Percentiles rank a stretch among this genome's conserved stretches.
Conservation (phyloP, 345 rosid species). For the Lagerstroemia speciosa region DNA sequence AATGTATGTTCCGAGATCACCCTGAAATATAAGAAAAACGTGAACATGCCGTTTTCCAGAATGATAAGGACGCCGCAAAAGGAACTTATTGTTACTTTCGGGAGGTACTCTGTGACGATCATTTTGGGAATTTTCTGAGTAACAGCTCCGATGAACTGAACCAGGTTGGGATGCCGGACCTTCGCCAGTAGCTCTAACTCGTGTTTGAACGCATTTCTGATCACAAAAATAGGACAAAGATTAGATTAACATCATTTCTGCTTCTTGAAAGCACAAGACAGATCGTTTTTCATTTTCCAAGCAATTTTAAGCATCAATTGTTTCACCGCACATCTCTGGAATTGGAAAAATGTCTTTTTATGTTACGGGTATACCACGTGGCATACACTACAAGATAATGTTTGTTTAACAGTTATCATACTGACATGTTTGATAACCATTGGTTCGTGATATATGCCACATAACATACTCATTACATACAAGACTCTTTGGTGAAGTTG, state of each 20-base stretch:
- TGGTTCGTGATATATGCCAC: too few species aligned
- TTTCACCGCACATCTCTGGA: background rate
- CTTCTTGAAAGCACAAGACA: too few species aligned
- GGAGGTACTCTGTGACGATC: conserved; percentile 78
- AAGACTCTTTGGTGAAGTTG: too few species aligned
- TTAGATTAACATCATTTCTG: too few species aligned
- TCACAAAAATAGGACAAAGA: conserved; percentile 8
- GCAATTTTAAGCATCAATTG: background rate
- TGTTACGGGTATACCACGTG: too few species aligned
- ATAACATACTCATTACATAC: too few species aligned
- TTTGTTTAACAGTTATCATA: too few species aligned
- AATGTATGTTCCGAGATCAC: conserved; percentile 71
- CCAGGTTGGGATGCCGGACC: conserved; percentile 92
- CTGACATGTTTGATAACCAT: too few species aligned
- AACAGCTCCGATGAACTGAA: conserved; percentile 98
- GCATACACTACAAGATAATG: too few species aligned
- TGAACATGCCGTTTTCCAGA: background rate
- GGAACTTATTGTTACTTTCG: conserved; percentile 46
- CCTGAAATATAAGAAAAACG: conserved; percentile 36
- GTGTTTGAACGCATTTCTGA: conserved; percentile 71
- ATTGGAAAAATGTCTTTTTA: too few species aligned
- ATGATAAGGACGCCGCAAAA: background rate
- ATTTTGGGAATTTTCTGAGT: conserved; percentile 95
- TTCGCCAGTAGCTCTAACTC: conserved; percentile 77
- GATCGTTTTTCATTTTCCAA: too few species aligned